Conservation (phyloP, 129 eudicot genomes). For the Daucus carota region DNA sequence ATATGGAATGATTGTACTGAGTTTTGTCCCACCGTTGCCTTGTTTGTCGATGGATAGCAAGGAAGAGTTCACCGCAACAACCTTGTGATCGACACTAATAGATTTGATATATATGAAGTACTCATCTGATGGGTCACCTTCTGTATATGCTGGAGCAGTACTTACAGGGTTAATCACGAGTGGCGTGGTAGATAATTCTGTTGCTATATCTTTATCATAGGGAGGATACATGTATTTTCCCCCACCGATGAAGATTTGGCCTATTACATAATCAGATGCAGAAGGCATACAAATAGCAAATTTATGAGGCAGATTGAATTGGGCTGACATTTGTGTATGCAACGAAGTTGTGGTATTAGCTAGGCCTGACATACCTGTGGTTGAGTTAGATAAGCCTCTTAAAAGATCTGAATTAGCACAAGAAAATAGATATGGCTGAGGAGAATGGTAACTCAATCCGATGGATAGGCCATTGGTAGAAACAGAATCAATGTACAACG, state of each 20-base stretch:
- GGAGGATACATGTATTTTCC: neutral
- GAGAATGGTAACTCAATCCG: neutral
- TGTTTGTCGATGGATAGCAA: conserved; percentile 20
- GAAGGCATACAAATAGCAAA: conserved; percentile 12
- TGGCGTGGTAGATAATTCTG: neutral
- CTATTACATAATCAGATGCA: neutral
- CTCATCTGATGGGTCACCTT: conserved; percentile 21
- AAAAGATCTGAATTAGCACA: neutral
- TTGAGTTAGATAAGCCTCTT: neutral
- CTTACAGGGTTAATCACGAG: neutral
- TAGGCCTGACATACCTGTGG: neutral
- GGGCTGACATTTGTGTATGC: neutral
- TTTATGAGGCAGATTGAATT: conserved; percentile 1
- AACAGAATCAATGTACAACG: neutral
- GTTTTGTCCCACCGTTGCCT: conserved; percentile 33
- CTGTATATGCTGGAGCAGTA: neutral
- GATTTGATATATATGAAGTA: conserved; percentile 31
- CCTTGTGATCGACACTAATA: conserved; percentile 21
- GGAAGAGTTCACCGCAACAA: conserved; percentile 18
- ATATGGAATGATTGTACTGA: conserved; percentile 29
- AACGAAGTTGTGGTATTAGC: conserved; percentile 1
- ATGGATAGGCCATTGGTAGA: neutral
- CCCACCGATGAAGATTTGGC: conserved; percentile 4
- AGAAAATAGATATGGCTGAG: neutral
- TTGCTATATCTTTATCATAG: neutral